Percentiles rank a stretch among this genome's conserved stretches.
phyloP scores from a whole-genome alignment of 2,329 filamentous ascomycete species.

The Colletotrichum euphorbiae region DNA sequence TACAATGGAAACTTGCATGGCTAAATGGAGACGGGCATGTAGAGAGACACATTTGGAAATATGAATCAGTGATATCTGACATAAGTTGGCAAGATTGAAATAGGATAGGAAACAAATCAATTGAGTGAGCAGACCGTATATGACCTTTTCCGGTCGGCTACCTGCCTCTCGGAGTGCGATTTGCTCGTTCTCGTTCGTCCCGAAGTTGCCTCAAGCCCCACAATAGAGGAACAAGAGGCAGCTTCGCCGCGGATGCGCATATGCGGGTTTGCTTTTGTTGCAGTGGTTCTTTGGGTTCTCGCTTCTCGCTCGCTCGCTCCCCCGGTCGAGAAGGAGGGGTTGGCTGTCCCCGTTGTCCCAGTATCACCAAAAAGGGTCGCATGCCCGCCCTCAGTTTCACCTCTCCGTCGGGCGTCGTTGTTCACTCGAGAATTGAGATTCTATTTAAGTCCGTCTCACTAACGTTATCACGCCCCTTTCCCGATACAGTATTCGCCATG shows the following conservation, averaged over 20 bases:
- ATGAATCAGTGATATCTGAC: not conserved
- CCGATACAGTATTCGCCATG: not conserved
- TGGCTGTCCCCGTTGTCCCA: not conserved
- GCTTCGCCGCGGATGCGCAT: conserved; percentile 4
- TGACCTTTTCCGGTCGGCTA: not conserved
- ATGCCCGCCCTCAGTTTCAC: not conserved
- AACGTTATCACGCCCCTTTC: not conserved
- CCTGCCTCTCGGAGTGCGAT: not conserved
- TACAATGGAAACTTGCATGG: no score
- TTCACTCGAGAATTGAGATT: not conserved
- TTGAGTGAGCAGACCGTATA: not conserved
- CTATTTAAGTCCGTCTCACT: not conserved
- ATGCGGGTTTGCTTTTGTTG: conserved; percentile 4
- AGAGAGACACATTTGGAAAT: no score
- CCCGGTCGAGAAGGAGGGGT: conserved; percentile 1
- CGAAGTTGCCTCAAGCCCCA: not conserved
- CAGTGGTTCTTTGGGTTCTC: not conserved
- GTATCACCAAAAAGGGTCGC: not conserved
- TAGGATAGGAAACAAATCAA: not conserved
- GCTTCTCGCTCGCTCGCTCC: not conserved
- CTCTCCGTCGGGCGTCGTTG: no score
- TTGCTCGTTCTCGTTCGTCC: not conserved
- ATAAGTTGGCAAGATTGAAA: not conserved
- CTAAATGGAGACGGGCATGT: no score
- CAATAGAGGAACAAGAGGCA: not conserved